Evolutionary conservation across 2,329 filamentous ascomycete species (phyloP).

Genomic region (Arthrobotrys sphaeroides): DNA sequence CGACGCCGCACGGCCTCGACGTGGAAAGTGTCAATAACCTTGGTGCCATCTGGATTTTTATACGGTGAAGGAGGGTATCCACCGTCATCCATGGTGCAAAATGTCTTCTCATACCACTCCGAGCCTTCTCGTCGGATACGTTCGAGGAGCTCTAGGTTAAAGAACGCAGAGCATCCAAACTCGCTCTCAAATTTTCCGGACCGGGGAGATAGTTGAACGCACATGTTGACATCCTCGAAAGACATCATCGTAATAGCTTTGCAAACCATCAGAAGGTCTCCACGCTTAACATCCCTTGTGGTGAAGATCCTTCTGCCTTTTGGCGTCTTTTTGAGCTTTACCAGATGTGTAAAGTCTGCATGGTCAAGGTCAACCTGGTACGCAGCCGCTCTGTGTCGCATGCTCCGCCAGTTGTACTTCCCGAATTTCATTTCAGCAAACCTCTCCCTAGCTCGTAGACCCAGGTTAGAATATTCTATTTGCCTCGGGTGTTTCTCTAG

Average conservation of each 20-base stretch:
- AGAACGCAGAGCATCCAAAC: slow-evolving; percentile 18
- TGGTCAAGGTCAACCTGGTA: not conserved
- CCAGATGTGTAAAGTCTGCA: slow-evolving; percentile 31
- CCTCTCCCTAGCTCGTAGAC: slow-evolving; percentile 12
- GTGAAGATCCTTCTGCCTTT: slow-evolving; percentile 50
- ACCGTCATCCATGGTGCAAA: slow-evolving; percentile 35
- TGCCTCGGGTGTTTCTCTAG: not conserved
- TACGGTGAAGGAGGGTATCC: not conserved
- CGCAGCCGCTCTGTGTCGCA: slow-evolving; percentile 7
- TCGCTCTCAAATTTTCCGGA: slow-evolving; percentile 26
- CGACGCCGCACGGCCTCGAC: slow-evolving; percentile 38
- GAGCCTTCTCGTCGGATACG: slow-evolving; percentile 21
- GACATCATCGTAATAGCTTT: slow-evolving; percentile 31
- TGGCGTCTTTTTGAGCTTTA: slow-evolving; percentile 45
- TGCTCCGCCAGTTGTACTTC: slow-evolving; percentile 35
- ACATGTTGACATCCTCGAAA: slow-evolving; percentile 2
- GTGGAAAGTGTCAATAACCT: slow-evolving; percentile 34
- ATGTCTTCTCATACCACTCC: slow-evolving; percentile 36
- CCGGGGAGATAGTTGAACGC: not conserved
- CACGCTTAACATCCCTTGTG: slow-evolving; percentile 39
- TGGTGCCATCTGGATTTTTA: slow-evolving; percentile 21
- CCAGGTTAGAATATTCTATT: not conserved
- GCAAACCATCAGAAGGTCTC: slow-evolving; percentile 39
- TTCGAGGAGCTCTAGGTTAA: slow-evolving; percentile 17
- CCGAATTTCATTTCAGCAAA: slow-evolving; percentile 30